phyloP scores from a whole-genome alignment of 2,329 filamentous ascomycete genomes.

The Fusarium hostae region DNA sequence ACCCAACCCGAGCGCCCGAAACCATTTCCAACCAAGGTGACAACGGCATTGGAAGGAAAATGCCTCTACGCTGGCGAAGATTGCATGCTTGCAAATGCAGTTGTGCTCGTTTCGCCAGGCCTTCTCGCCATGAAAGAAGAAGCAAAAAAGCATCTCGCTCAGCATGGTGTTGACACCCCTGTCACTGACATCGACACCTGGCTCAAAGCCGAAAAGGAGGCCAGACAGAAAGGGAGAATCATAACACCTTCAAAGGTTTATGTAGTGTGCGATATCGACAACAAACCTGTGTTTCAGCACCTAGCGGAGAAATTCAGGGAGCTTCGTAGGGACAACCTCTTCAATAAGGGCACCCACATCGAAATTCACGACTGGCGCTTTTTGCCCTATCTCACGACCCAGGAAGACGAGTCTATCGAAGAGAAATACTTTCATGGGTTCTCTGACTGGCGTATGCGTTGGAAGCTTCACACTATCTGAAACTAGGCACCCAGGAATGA shows the following conservation, averaged over 20 bases:
- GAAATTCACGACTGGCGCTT: slow-evolving; percentile 61
- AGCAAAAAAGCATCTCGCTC: slow-evolving; percentile 52
- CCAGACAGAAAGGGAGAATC: not conserved
- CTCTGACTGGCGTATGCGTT: slow-evolving; percentile 56
- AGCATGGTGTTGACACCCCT: slow-evolving; percentile 55
- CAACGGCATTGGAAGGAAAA: not conserved
- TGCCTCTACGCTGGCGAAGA: slow-evolving; percentile 49
- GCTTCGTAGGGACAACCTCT: slow-evolving; percentile 41
- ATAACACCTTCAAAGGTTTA: slow-evolving; percentile 39
- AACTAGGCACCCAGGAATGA: not conserved
- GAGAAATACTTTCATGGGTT: slow-evolving; percentile 51
- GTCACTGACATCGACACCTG: slow-evolving; percentile 52
- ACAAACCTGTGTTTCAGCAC: slow-evolving; percentile 45
- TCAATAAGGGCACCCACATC: slow-evolving; percentile 43
- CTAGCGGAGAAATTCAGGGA: slow-evolving; percentile 51
- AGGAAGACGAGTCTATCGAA: slow-evolving; percentile 50
- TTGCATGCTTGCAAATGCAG: slow-evolving; percentile 53
- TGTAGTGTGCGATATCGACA: slow-evolving; percentile 56
- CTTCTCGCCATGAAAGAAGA: slow-evolving; percentile 50
- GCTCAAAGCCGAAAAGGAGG: slow-evolving; percentile 32
- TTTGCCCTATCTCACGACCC: slow-evolving; percentile 53
- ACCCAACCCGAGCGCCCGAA: not conserved
- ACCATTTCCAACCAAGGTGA: not conserved
- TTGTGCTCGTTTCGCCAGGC: slow-evolving; percentile 56
- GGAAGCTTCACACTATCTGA: slow-evolving; percentile 57